Conservation (phyloP, 2,329 filamentous ascomycete species). For the Cladosporium sphaerospermum region DNA sequence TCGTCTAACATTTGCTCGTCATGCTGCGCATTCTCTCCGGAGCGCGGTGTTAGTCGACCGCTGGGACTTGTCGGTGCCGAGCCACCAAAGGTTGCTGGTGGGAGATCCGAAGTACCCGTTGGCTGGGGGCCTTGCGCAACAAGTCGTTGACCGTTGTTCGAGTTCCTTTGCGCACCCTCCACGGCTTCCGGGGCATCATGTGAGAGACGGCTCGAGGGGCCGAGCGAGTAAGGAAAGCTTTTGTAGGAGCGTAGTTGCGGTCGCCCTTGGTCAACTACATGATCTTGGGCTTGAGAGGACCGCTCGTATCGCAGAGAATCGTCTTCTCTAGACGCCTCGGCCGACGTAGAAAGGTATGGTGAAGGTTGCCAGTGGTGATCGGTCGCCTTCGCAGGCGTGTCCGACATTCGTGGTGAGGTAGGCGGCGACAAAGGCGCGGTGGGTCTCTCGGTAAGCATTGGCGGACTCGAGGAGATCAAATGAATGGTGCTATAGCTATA, state of each 20-base stretch:
- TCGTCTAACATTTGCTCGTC: slow-evolving; percentile 35
- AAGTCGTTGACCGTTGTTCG: not conserved
- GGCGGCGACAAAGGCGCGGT: slow-evolving; percentile 45
- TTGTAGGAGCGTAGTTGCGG: slow-evolving; percentile 39
- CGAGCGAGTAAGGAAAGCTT: slow-evolving; percentile 39
- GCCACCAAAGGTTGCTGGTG: slow-evolving; percentile 31
- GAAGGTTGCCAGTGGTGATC: slow-evolving; percentile 36
- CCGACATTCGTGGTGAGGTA: slow-evolving; percentile 47
- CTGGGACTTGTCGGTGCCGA: slow-evolving; percentile 42
- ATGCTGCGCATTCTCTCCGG: slow-evolving; percentile 34
- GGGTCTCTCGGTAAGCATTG: slow-evolving; percentile 38
- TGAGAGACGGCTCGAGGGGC: slow-evolving; percentile 22
- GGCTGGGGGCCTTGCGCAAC: slow-evolving; percentile 14
- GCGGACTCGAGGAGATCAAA: slow-evolving; percentile 9
- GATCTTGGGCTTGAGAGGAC: not conserved
- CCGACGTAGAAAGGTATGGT: slow-evolving; percentile 18
- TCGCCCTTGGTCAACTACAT: slow-evolving; percentile 13
- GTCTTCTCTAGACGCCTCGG: slow-evolving; percentile 7
- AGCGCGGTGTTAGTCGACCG: slow-evolving; percentile 40
- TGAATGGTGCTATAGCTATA: slow-evolving; percentile 3
- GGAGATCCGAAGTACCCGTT: slow-evolving; percentile 12
- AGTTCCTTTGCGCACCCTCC: not conserved
- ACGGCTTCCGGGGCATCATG: not conserved
- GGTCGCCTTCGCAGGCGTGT: slow-evolving; percentile 37
- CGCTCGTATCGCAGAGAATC: not conserved